Evolutionary conservation across 2,329 filamentous ascomycete genomes (phyloP).

Genomic region (Botryotinia calthae): DNA sequence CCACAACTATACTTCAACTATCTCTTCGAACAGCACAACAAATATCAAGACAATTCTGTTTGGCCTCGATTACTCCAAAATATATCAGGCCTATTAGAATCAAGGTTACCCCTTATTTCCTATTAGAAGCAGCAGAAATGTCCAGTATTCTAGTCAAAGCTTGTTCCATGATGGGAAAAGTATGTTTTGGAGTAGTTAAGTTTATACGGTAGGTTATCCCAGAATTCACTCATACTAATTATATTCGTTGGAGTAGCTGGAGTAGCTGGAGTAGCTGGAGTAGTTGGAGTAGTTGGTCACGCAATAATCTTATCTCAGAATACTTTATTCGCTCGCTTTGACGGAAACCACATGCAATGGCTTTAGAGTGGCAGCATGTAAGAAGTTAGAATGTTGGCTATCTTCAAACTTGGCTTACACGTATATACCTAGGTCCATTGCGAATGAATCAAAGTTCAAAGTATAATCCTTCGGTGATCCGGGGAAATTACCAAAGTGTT

Average conservation of each 20-base stretch:
- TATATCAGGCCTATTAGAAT: background rate
- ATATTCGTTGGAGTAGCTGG: background rate
- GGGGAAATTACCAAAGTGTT: background rate
- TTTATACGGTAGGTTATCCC: background rate
- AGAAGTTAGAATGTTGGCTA: conserved; percentile 1
- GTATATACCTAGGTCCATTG: background rate
- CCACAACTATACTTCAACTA: background rate
- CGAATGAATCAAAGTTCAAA: background rate
- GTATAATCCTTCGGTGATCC: background rate
- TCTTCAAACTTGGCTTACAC: background rate
- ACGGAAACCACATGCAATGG: background rate
- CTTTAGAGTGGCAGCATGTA: background rate
- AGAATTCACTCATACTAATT: background rate
- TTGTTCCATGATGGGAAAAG: background rate
- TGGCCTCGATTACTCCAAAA: background rate
- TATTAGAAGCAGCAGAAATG: background rate
- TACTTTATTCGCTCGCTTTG: background rate
- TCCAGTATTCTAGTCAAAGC: background rate
- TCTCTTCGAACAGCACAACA: background rate
- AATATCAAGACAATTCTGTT: background rate
- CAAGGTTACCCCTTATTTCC: background rate
- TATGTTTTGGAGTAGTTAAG: background rate
- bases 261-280: background rate
- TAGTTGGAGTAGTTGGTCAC: background rate
- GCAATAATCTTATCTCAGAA: background rate